Percentiles rank a stretch among this genome's conserved stretches.
Conservation (phyloP, 2,329 filamentous ascomycete genomes). For the Diaporthe helianthi region DNA sequence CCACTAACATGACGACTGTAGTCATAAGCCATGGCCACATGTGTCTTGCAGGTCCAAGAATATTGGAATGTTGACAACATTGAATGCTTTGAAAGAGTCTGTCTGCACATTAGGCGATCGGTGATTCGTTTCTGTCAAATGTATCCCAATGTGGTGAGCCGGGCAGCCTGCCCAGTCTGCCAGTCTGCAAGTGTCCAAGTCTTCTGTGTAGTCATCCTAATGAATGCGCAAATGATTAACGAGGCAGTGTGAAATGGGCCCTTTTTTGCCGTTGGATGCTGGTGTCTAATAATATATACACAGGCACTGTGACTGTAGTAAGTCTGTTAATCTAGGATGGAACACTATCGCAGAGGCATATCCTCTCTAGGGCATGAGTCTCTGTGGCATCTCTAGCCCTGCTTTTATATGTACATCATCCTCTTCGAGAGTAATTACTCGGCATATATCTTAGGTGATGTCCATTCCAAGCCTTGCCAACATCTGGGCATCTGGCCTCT, state of each 20-base stretch:
- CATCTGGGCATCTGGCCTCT: neutral
- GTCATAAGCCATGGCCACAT: neutral
- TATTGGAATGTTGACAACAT: neutral
- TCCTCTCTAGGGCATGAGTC: neutral
- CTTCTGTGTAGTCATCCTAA: neutral
- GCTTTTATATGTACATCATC: neutral
- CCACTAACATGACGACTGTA: neutral
- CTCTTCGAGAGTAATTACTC: neutral
- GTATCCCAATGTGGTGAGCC: neutral
- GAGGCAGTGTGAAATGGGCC: neutral
- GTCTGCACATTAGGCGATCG: neutral
- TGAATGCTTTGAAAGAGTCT: too few species aligned
- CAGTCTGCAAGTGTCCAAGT: neutral
- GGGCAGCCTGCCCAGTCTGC: neutral
- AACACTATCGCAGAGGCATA: neutral
- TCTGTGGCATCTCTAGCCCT: neutral
- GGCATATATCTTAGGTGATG: neutral
- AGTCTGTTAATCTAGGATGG: neutral
- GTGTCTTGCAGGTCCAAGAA: neutral
- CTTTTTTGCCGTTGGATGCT: neutral
- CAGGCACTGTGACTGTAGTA: neutral
- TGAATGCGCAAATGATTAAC: neutral
- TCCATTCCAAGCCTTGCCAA: neutral
- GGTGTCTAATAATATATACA: constrained; percentile 16
- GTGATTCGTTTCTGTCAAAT: neutral